Conservation (phyloP, 257 asterid species). For the Galeopsis tetrahit region DNA sequence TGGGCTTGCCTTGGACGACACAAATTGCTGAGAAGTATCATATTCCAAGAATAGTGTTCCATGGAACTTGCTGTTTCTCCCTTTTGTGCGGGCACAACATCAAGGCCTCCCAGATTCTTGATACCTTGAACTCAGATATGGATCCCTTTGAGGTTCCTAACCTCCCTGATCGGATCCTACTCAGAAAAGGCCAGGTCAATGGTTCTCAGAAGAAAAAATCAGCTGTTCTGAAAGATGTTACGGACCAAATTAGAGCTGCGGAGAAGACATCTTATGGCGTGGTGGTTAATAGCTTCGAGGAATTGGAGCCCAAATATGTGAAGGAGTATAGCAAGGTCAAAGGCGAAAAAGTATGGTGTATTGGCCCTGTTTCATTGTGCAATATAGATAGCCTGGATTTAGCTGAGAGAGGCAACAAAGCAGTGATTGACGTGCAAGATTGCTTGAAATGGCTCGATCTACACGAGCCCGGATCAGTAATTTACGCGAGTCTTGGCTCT, state of each 20-base stretch:
- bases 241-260: constrained; percentile 29
- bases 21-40: constrained; percentile 38
- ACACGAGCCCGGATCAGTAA: constrained; percentile 29
- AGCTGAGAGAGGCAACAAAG: constrained; percentile 26
- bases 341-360: constrained; percentile 31
- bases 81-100: constrained; percentile 36
- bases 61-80: constrained; percentile 40
- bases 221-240: constrained; percentile 17
- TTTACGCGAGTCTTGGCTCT: constrained; percentile 34
- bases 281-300: constrained; percentile 35
- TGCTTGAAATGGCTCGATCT: constrained; percentile 34
- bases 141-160: constrained; percentile 37
- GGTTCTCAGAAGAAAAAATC: neutral
- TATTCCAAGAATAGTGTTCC: constrained; percentile 53
- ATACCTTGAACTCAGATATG: constrained; percentile 21
- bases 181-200: constrained; percentile 24
- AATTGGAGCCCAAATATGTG: constrained; percentile 28
- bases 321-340: constrained; percentile 31
- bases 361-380: constrained; percentile 34
- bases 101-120: constrained; percentile 32
- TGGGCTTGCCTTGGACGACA: constrained; percentile 53
- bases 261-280: constrained; percentile 37
- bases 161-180: constrained; percentile 31
- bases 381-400: constrained; percentile 24
- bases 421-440: neutral